These are phyloP conservation scores for Sporopachydermia lactativora DNA, from an alignment of 805 yeast genomes.

Conservation along the genomic window DNA sequence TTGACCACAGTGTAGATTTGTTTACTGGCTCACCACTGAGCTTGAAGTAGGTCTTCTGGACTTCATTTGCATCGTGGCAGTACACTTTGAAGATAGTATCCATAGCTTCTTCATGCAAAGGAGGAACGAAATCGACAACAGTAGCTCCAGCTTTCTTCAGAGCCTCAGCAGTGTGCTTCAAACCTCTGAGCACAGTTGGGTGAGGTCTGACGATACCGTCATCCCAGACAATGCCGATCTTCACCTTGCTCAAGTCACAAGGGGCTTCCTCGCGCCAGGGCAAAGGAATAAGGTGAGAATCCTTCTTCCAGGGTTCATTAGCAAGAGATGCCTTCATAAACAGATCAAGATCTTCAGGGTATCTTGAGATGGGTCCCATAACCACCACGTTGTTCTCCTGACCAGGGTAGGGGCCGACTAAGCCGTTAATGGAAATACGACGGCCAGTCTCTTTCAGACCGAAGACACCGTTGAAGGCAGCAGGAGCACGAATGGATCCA, in stretches of 20 bases:
- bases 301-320: constrained; percentile 10
- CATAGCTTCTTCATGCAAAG: constrained; percentile 33
- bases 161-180: constrained; percentile 38
- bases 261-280: constrained; percentile 6
- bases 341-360: constrained; percentile 51
- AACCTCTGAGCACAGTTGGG: constrained; percentile 39
- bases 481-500: constrained; percentile 56
- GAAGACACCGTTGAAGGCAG: constrained; percentile 45
- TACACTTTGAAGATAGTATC: constrained; percentile 39
- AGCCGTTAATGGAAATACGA: constrained; percentile 33
- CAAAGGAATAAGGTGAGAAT: constrained; percentile 5
- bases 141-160: constrained; percentile 45
- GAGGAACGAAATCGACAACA: constrained; percentile 40
- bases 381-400: constrained; percentile 56
- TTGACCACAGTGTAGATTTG: constrained; percentile 46
- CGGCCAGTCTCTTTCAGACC: constrained; percentile 53
- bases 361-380: constrained; percentile 53
- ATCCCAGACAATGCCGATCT: constrained; percentile 31
- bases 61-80: constrained; percentile 45
- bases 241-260: constrained; percentile 18
- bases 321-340: constrained; percentile 35
- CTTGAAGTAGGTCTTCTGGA: constrained; percentile 32
- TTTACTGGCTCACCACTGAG: constrained; percentile 53
- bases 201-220: constrained; percentile 36
- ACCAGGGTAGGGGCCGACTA: constrained; percentile 37